Conservation (phyloP, 495 filamentous ascomycete genomes). For the Geoglossum glabrum region DNA sequence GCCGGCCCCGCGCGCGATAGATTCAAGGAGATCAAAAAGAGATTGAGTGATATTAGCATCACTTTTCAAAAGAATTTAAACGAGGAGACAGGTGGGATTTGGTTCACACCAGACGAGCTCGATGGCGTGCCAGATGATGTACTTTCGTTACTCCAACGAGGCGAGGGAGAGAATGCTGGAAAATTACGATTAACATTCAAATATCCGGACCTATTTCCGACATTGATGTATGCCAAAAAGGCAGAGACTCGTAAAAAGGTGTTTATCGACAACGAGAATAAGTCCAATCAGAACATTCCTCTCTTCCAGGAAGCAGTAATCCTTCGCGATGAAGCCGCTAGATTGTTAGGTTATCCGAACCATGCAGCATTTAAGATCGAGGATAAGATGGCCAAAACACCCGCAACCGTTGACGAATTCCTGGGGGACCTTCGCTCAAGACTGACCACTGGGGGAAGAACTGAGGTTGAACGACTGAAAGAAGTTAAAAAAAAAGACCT, state of each 20-base stretch:
- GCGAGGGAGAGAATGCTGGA: constrained; percentile 31
- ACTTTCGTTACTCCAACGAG: constrained; percentile 22
- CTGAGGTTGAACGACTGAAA: constrained; percentile 53
- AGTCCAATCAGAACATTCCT: constrained; percentile 68
- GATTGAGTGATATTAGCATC: constrained; percentile 42
- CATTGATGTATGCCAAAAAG: constrained; percentile 33
- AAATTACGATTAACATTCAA: constrained; percentile 48
- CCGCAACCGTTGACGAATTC: constrained; percentile 70
- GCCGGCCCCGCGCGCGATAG: constrained; percentile 39
- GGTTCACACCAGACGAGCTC: constrained; percentile 41
- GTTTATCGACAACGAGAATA: constrained; percentile 49
- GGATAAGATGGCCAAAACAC: constrained; percentile 93
- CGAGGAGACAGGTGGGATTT: constrained; percentile 46
- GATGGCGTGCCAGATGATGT: constrained; percentile 46
- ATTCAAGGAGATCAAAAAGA: constrained; percentile 57
- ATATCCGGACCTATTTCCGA: constrained; percentile 48
- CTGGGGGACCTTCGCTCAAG: constrained; percentile 57
- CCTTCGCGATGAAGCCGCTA: constrained; percentile 80
- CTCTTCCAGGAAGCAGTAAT: constrained; percentile 76
- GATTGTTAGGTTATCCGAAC: constrained; percentile 76
- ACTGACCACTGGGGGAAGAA: constrained; percentile 53
- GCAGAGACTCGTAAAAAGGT: constrained; percentile 14
- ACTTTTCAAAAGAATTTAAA: constrained; percentile 50
- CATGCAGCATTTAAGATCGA: constrained; percentile 84
- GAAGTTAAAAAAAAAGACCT: constrained; percentile 67